Percentiles rank a stretch among this genome's conserved stretches.
These are phyloP conservation scores for Erythrophleum fordii DNA, from an alignment of 306 rosid species.

Conservation along the genomic window DNA sequence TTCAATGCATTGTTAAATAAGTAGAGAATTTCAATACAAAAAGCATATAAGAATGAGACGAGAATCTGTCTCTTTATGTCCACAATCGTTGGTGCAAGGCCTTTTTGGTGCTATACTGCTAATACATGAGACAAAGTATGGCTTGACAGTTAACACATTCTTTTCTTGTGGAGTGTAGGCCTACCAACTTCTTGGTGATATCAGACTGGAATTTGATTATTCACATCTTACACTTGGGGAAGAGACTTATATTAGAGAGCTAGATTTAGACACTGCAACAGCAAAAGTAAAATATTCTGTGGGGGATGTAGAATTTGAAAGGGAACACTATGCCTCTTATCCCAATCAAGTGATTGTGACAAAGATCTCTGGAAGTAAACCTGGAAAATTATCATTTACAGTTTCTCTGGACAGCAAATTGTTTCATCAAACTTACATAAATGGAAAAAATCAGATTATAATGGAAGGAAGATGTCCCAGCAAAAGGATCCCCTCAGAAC, in stretches of 20 bases:
- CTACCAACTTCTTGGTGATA: slow-evolving; percentile 73
- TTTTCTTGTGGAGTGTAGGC: slow-evolving; percentile 45
- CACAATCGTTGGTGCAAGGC: not conserved
- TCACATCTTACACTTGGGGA: slow-evolving; percentile 51
- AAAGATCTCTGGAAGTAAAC: slow-evolving; percentile 60
- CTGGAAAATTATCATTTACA: slow-evolving; percentile 57
- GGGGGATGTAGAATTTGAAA: slow-evolving; percentile 61
- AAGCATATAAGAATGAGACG: not conserved
- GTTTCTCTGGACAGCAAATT: slow-evolving; percentile 71
- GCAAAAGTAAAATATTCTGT: slow-evolving; percentile 61
- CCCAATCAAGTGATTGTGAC: slow-evolving; percentile 72
- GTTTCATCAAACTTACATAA: slow-evolving; percentile 45
- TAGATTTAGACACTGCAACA: slow-evolving; percentile 73
- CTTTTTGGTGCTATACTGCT: not conserved
- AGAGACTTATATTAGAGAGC: slow-evolving; percentile 63
- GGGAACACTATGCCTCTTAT: slow-evolving; percentile 73
- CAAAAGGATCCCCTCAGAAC: slow-evolving; percentile 48
- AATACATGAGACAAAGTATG: not conserved
- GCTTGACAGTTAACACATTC: slow-evolving; percentile 10
- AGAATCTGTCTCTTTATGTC: slow-evolving; percentile 2
- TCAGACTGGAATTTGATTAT: slow-evolving; percentile 66
- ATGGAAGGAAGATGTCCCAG: slow-evolving; percentile 68
- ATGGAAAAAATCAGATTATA: slow-evolving; percentile 53
- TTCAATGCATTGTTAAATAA: not conserved
- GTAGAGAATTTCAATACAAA: not conserved